Conservation (phyloP, 2,329 filamentous ascomycete species). For the Ceratocystis harringtonii region DNA sequence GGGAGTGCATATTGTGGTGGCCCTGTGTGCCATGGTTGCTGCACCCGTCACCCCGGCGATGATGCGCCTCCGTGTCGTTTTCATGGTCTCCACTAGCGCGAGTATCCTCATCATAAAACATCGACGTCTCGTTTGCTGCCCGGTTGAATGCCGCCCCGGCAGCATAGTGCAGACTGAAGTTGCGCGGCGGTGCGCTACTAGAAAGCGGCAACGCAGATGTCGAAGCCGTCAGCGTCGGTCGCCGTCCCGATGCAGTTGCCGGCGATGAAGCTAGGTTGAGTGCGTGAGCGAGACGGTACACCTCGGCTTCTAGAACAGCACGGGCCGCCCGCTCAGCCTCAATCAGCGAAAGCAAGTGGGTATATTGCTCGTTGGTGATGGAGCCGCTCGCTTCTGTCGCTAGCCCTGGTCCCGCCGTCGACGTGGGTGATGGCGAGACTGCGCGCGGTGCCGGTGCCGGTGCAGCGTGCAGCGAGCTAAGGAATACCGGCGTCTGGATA, state of each 20-base stretch:
- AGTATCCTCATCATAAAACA: background rate
- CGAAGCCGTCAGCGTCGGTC: slow-evolving; percentile 22
- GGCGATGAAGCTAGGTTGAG: slow-evolving; percentile 25
- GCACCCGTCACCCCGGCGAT: background rate
- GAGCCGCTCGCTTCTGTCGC: background rate
- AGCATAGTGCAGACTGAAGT: slow-evolving; percentile 15
- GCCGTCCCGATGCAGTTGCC: slow-evolving; percentile 23
- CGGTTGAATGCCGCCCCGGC: background rate
- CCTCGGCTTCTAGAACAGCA: slow-evolving; percentile 39
- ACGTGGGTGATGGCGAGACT: slow-evolving; percentile 16
- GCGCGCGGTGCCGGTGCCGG: slow-evolving; percentile 20
- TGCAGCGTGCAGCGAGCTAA: slow-evolving; percentile 29
- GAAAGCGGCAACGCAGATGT: slow-evolving; percentile 22
- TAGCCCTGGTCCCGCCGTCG: slow-evolving; percentile 2
- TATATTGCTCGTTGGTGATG: slow-evolving; percentile 34
- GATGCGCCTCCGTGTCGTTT: slow-evolving; percentile 17
- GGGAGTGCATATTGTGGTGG: slow-evolving; percentile 23
- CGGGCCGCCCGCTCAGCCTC: slow-evolving; percentile 42
- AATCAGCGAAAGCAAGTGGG: slow-evolving; percentile 36
- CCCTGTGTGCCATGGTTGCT: slow-evolving; percentile 21
- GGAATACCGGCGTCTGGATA: slow-evolving; percentile 32
- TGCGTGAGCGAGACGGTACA: slow-evolving; percentile 37
- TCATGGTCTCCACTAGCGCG: background rate
- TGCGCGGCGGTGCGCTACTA: slow-evolving; percentile 30
- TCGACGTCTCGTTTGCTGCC: background rate